phyloP scores from a whole-genome alignment of 192 early-diverging fungal genomes.

The Backusella psychrophila region DNA sequence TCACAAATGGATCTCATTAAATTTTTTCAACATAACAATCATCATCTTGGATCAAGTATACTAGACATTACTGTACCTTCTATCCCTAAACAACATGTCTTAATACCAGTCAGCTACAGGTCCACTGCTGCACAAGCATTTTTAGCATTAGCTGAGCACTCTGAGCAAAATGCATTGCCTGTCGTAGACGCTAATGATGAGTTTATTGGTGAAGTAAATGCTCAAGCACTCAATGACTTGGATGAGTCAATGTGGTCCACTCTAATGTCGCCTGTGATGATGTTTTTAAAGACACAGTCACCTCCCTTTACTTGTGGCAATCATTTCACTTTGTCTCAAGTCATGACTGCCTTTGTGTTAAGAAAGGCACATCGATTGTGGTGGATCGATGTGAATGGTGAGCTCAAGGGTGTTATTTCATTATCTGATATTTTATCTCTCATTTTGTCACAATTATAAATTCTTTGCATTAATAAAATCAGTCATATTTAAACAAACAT shows the following conservation, averaged over 20 bases:
- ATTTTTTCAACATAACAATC: conserved; percentile 49
- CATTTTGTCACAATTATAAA: conserved; percentile 36
- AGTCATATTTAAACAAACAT: not conserved
- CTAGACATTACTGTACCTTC: conserved; percentile 38
- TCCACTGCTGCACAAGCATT: conserved; percentile 46
- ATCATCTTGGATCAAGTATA: conserved; percentile 43
- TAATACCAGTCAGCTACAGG: conserved; percentile 35
- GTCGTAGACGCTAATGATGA: conserved; percentile 55
- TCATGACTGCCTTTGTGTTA: conserved; percentile 50
- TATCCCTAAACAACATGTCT: not conserved
- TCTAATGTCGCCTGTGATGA: conserved; percentile 60
- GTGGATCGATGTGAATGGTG: conserved; percentile 58
- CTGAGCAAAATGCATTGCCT: conserved; percentile 54
- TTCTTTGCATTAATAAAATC: not conserved
- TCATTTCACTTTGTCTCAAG: conserved; percentile 46
- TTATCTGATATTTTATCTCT: conserved; percentile 61
- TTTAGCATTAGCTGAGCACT: conserved; percentile 38
- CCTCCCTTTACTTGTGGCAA: conserved; percentile 47
- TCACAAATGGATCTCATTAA: conserved; percentile 55
- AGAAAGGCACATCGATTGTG: conserved; percentile 60
- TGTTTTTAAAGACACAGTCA: conserved; percentile 52
- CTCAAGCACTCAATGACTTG: conserved; percentile 67
- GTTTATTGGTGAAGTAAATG: conserved; percentile 67
- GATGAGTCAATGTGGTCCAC: conserved; percentile 49
- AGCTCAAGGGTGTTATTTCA: conserved; percentile 64